These are phyloP conservation scores for Sorghum bicolor DNA, from an alignment of 176 grass and related monocot species.

Conservation along the genomic window Sorghum_bicolor_NCBIv3 NC_012872.2:5127501-5128000, in stretches of 20 bases:
- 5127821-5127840: too few relatives aligned
- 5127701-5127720: constrained; percentile 23
- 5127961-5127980: constrained; percentile 9
- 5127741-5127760: constrained; percentile 18
- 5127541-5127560: constrained; percentile 27
- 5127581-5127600: neutral
- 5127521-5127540: neutral
- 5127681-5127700: neutral
- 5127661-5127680: constrained; percentile 5
- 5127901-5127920: constrained; percentile 36
- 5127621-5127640: neutral
- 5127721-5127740: constrained; percentile 28
- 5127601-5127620: neutral
- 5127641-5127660: neutral
- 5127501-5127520: too few relatives aligned
- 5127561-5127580: neutral
- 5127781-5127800: neutral
- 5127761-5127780: constrained; percentile 15
- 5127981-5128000: constrained; percentile 11
- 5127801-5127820: neutral
- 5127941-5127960: constrained; percentile 23
- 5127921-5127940: neutral
- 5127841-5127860: neutral
- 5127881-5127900: constrained; percentile 28
- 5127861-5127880: constrained; percentile 23